Evolutionary conservation across 345 rosid species (phyloP).

Genomic region (Raphanus sativus): DNA sequence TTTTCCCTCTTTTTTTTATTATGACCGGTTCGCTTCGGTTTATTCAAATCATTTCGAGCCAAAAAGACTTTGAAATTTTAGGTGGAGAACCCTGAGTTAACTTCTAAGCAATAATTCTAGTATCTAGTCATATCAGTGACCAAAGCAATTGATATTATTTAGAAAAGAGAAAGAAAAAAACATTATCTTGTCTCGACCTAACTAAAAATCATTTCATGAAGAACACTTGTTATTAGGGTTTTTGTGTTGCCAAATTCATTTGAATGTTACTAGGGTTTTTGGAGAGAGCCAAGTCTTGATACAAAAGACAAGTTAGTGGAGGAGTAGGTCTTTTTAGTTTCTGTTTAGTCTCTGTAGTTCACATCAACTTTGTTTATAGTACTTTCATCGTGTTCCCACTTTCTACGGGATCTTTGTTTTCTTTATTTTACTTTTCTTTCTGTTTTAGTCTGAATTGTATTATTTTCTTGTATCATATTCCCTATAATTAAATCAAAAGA

Average conservation of each 20-base stretch:
- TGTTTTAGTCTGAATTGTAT: neutral
- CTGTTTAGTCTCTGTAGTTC: slow-evolving; percentile 35
- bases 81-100: slow-evolving; percentile 9
- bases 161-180: neutral
- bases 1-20: neutral
- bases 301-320: slow-evolving; percentile 39
- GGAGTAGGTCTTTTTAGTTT: slow-evolving; percentile 31
- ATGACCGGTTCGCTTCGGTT: slow-evolving; percentile 22
- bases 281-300: slow-evolving; percentile 18
- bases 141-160: slow-evolving; percentile 16
- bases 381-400: slow-evolving; percentile 40
- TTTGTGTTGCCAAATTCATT: slow-evolving; percentile 8
- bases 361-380: slow-evolving; percentile 34
- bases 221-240: neutral
- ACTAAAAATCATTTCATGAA: neutral
- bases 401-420: slow-evolving; percentile 9
- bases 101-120: slow-evolving; percentile 31
- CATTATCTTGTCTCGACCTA: slow-evolving; percentile 13
- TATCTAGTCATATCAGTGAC: slow-evolving; percentile 27
- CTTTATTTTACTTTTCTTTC: slow-evolving; percentile 1
- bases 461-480: neutral
- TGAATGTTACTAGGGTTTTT: slow-evolving; percentile 15
- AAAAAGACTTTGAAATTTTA: neutral
- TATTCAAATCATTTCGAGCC: neutral
- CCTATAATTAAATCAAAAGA: neutral